These are phyloP conservation scores for Eucalyptus pumila DNA, from an alignment of 345 rosid genomes.

Conservation along the genomic window DNA sequence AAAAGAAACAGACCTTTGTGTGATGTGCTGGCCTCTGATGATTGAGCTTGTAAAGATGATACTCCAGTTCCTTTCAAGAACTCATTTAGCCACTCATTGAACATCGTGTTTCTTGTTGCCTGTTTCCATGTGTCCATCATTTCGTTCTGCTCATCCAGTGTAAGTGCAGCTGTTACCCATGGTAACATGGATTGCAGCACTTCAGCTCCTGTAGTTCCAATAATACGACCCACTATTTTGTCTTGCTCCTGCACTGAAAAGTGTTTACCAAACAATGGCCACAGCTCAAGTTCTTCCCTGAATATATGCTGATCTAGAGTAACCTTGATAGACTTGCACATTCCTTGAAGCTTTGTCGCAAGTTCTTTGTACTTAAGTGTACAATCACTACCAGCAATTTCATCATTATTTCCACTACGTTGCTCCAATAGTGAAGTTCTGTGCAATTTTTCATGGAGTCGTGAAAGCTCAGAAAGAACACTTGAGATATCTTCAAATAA, in stretches of 20 bases:
- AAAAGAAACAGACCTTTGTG: conserved; percentile 12
- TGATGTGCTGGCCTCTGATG: conserved; percentile 27
- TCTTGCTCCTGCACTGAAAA: conserved; percentile 81
- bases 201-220: conserved; percentile 90
- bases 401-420: conserved; percentile 2
- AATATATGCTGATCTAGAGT: conserved; percentile 76
- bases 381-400: conserved; percentile 12
- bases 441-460: conserved; percentile 37
- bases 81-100: conserved; percentile 86
- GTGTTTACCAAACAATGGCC: conserved; percentile 79
- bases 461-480: conserved; percentile 59
- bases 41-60: conserved; percentile 28
- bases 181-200: conserved; percentile 91
- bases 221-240: conserved; percentile 82
- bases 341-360: conserved; percentile 82
- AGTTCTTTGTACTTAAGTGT: conserved; percentile 50
- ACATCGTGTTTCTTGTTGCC: conserved; percentile 91
- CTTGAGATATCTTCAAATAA: conserved; percentile 72
- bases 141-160: conserved; percentile 79
- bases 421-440: conserved; percentile 14
- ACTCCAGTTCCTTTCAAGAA: conserved; percentile 52
- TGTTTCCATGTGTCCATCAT: conserved; percentile 98
- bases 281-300: conserved; percentile 78
- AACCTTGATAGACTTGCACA: conserved; percentile 87
- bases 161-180: conserved; percentile 88